Conservation (phyloP, 2,329 filamentous ascomycete species). For the Monosporascus cannonballus region DNA sequence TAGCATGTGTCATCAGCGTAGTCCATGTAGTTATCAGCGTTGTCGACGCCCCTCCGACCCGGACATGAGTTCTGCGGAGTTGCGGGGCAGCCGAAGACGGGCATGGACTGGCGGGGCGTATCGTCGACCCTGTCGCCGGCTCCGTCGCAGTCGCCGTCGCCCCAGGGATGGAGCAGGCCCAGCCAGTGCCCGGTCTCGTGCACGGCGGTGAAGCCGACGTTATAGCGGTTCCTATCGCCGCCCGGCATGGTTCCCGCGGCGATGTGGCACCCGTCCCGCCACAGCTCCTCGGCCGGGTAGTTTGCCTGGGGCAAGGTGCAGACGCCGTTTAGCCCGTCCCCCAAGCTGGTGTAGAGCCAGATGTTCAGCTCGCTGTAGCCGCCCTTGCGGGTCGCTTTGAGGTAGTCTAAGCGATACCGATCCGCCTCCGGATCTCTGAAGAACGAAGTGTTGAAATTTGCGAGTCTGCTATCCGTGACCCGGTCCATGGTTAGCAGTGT, state of each 20-base stretch:
- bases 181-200: constrained; percentile 41
- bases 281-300: not conserved
- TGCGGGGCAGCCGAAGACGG: constrained; percentile 30
- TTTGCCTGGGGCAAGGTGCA: not conserved
- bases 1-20: constrained; percentile 34
- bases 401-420: not conserved
- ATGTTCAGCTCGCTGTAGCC: not conserved
- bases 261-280: constrained; percentile 20
- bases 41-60: constrained; percentile 21
- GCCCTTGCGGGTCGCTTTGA: not conserved
- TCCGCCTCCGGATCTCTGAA: not conserved
- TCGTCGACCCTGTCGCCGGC: constrained; percentile 33
- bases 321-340: not conserved
- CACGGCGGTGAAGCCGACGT: constrained; percentile 31
- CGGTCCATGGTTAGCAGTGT: not conserved
- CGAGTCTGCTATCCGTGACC: not conserved
- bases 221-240: constrained; percentile 22
- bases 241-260: constrained; percentile 24
- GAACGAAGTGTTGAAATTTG: not conserved
- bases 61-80: constrained; percentile 27
- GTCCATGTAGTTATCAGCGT: constrained; percentile 32
- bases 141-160: constrained; percentile 24
- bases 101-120: constrained; percentile 31
- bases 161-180: constrained; percentile 37
- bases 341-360: not conserved